These are phyloP conservation scores for Linum tenue DNA, from an alignment of 345 rosid genomes.

Conservation along the genomic window DNA sequence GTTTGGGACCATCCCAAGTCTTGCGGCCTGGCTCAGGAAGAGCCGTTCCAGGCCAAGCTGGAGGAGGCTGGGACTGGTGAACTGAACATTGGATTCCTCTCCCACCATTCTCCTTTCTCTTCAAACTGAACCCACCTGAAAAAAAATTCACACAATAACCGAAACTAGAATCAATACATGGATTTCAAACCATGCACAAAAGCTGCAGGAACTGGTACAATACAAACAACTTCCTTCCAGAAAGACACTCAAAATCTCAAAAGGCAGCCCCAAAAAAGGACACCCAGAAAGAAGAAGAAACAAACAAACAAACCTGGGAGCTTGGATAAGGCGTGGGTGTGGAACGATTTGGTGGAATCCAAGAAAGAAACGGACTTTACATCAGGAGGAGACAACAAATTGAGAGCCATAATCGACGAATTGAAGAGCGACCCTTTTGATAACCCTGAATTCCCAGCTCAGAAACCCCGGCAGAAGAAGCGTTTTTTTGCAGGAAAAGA, in stretches of 20 bases:
- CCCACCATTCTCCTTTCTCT: constrained; percentile 43
- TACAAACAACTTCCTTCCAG: background rate
- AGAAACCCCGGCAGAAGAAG: background rate
- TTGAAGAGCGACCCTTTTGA: background rate
- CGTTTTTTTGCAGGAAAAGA: too few relatives aligned
- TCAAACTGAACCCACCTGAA: constrained; percentile 48
- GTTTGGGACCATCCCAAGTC: constrained; percentile 89
- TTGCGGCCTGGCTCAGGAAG: constrained; percentile 48
- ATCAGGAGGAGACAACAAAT: constrained; percentile 52
- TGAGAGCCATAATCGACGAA: constrained; percentile 47
- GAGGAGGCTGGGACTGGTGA: constrained; percentile 45
- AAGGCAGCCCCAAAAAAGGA: background rate
- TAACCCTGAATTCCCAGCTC: background rate
- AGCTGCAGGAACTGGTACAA: background rate
- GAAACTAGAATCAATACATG: background rate
- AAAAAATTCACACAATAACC: constrained; percentile 11
- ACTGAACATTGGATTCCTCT: constrained; percentile 60
- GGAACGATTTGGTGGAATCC: constrained; percentile 43
- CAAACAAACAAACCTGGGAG: constrained; percentile 36
- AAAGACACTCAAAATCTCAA: background rate
- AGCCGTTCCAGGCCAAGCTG: constrained; percentile 97
- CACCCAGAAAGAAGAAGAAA: constrained; percentile 10
- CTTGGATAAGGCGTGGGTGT: constrained; percentile 32
- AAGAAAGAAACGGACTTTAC: constrained; percentile 53
- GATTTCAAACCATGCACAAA: background rate